These are phyloP conservation scores for Phytophthora ramorum DNA, from an alignment of 352 stramenopile species.

Conservation along the genomic window DNA sequence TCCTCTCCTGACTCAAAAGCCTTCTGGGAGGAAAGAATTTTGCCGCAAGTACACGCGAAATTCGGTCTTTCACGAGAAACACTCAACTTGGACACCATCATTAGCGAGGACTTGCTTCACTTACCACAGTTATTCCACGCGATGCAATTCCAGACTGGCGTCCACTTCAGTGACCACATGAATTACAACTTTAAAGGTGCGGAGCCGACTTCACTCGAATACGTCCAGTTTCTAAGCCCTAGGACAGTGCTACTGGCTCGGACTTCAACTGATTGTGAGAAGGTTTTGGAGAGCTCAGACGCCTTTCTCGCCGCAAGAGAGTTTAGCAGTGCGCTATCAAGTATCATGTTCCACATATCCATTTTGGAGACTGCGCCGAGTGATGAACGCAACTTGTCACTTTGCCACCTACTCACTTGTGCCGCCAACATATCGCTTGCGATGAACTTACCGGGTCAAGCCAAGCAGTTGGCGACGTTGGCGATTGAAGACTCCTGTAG, in stretches of 20 bases:
- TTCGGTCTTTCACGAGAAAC: constrained; percentile 38
- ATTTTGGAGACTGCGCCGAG: constrained; percentile 39
- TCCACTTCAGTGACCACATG: constrained; percentile 37
- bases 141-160: constrained; percentile 45
- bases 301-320: constrained; percentile 27
- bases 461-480: constrained; percentile 36
- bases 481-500: constrained; percentile 44
- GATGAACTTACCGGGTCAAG: constrained; percentile 27
- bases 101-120: constrained; percentile 54
- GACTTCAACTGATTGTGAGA: constrained; percentile 37
- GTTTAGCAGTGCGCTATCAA: constrained; percentile 35
- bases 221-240: constrained; percentile 28
- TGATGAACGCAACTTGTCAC: constrained; percentile 40
- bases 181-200: constrained; percentile 46
- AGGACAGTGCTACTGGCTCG: constrained; percentile 30
- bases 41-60: constrained; percentile 51
- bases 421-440: constrained; percentile 51
- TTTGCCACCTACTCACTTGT: constrained; percentile 47
- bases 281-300: constrained; percentile 31
- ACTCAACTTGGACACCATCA: constrained; percentile 35
- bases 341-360: constrained; percentile 52
- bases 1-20: constrained; percentile 33
- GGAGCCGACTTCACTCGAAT: constrained; percentile 29
- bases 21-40: constrained; percentile 63
- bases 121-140: constrained; percentile 61